phyloP scores from a whole-genome alignment of 768 basidiomycete genomes.

The Panellus pusillus region DNA sequence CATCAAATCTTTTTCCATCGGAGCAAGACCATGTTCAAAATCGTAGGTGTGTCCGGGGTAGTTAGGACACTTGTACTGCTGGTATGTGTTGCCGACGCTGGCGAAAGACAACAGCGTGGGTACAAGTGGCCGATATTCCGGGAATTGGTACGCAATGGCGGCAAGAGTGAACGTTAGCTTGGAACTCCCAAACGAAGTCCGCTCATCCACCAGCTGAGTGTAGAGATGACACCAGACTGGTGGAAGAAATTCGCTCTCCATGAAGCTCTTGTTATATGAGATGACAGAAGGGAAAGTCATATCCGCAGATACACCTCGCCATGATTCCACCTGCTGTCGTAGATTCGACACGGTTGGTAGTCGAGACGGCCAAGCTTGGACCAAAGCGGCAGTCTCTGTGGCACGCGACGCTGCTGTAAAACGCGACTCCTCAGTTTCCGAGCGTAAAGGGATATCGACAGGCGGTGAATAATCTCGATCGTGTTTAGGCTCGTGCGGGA shows the following conservation, averaged over 20 bases:
- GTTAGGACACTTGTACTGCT: background rate
- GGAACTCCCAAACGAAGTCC: background rate
- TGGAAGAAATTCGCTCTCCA: background rate
- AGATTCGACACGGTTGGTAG: constrained; percentile 12
- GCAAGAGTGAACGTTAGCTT: constrained; percentile 7
- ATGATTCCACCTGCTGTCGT: constrained; percentile 9
- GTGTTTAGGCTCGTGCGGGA: background rate
- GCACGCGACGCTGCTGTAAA: constrained; percentile 4
- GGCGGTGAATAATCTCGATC: constrained; percentile 4
- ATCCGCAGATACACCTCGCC: background rate
- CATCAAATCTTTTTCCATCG: background rate
- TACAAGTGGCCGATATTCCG: background rate
- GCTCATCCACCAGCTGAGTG: background rate
- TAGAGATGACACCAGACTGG: constrained; percentile 4
- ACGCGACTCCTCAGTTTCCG: background rate
- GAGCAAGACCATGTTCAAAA: background rate
- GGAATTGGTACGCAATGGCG: constrained; percentile 3
- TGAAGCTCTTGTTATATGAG: constrained; percentile 6
- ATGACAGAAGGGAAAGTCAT: no score
- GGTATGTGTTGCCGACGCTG: constrained; percentile 1
- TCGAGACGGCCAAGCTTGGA: constrained; percentile 9
- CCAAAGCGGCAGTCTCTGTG: constrained; percentile 4
- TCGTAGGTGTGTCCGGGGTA: constrained; percentile 4
- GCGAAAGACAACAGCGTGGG: constrained; percentile 4
- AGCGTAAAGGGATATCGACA: background rate